A percentile compares a stretch with the other conserved stretches of the same genome.
Conservation (phyloP, 23 red algal genomes). For the Gracilaria domingensis region DNA sequence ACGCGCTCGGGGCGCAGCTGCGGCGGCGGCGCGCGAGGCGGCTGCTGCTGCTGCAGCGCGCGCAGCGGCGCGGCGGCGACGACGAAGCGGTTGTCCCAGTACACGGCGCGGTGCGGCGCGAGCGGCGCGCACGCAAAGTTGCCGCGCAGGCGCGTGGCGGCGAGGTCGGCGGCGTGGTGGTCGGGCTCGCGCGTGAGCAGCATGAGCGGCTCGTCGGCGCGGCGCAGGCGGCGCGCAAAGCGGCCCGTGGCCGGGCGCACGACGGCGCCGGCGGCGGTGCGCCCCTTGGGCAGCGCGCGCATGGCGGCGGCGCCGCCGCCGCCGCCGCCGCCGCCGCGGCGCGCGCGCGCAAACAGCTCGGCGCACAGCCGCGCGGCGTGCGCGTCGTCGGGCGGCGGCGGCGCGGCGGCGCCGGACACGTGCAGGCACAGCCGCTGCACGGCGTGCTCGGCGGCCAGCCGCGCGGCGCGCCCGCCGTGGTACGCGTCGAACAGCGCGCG, state of each 20-base stretch:
- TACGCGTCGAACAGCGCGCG: constrained; percentile 1
- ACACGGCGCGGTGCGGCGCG: constrained; percentile 1
- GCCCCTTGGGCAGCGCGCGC: constrained; percentile 44
- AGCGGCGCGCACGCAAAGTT: constrained; percentile 44
- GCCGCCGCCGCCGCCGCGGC: too few relatives aligned
- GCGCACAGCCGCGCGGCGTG: constrained; percentile 16
- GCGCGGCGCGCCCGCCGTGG: background rate
- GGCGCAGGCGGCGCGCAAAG: constrained; percentile 49
- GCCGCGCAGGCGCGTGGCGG: constrained; percentile 54
- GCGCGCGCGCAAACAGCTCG: background rate
- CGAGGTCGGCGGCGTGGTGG: background rate
- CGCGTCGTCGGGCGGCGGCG: constrained; percentile 15
- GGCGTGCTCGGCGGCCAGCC: constrained; percentile 39
- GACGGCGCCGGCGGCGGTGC: constrained; percentile 51
- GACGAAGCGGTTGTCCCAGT: constrained; percentile 78
- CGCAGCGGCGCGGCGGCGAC: constrained; percentile 4
- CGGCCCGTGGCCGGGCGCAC: constrained; percentile 61
- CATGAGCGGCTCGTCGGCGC: constrained; percentile 19
- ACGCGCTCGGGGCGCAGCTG: background rate
- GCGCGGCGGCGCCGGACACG: constrained; percentile 29
- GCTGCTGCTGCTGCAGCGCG: background rate
- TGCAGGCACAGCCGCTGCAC: constrained; percentile 39
- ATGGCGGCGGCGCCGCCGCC: too few relatives aligned
- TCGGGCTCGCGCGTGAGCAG: constrained; percentile 66
- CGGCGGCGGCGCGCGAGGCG: too few relatives aligned